These are phyloP conservation scores for Chlamydomonas sphaeroides DNA, from an alignment of 139 green algal genomes.

Conservation along the genomic window DNA sequence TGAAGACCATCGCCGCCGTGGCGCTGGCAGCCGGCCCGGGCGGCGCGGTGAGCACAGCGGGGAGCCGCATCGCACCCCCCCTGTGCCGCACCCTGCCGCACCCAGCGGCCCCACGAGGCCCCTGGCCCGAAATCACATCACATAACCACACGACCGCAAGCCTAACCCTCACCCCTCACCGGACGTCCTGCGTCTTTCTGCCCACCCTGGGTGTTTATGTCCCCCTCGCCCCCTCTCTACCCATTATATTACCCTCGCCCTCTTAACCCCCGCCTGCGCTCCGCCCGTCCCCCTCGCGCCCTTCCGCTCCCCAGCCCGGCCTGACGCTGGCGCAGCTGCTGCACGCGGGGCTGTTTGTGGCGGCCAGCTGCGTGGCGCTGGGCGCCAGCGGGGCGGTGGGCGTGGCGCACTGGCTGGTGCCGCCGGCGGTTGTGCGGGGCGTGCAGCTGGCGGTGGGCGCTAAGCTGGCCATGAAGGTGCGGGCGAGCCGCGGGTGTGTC, in stretches of 20 bases:
- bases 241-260: too few relatives aligned
- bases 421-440: conserved; percentile 52
- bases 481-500: not conserved
- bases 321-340: conserved; percentile 62
- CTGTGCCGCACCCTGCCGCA: too few relatives aligned
- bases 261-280: too few relatives aligned
- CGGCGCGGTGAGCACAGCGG: too few relatives aligned
- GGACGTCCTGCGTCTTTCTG: too few relatives aligned
- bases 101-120: too few relatives aligned
- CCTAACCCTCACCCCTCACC: too few relatives aligned
- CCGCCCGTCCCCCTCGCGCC: not conserved
- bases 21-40: conserved; percentile 53
- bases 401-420: conserved; percentile 47
- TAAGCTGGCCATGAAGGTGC: conserved; percentile 63
- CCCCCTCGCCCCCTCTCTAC: too few relatives aligned
- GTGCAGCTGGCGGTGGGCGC: conserved; percentile 81
- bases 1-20: conserved; percentile 88
- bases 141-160: too few relatives aligned
- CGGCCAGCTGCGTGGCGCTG: conserved; percentile 62
- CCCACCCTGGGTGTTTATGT: too few relatives aligned
- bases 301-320: not conserved
- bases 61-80: too few relatives aligned
- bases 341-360: conserved; percentile 75
- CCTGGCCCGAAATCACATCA: too few relatives aligned
- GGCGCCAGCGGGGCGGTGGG: conserved; percentile 68